Evolutionary conservation across 495 filamentous ascomycete species (phyloP).

Genomic region (Penicillium paxilli): DNA sequence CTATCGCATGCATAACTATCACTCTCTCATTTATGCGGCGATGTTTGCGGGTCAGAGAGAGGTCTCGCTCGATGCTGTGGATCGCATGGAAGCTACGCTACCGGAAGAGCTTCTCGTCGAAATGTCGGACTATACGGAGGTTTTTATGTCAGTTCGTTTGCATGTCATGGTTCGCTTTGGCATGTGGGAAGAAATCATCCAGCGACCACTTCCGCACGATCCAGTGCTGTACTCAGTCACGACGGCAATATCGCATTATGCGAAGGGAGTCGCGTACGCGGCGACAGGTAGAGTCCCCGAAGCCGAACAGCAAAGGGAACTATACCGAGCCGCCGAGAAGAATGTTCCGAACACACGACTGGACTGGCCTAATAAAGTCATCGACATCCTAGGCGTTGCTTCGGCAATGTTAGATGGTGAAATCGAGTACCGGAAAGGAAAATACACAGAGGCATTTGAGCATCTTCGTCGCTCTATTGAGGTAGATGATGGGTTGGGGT

Average conservation of each 20-base stretch:
- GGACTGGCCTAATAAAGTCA: conserved; percentile 63
- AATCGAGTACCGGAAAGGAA: conserved; percentile 59
- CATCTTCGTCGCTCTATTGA: conserved; percentile 52
- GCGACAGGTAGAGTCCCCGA: conserved; percentile 44
- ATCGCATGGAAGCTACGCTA: conserved; percentile 51
- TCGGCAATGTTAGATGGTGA: conserved; percentile 67
- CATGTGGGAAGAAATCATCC: conserved; percentile 57
- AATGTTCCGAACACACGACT: conserved; percentile 42
- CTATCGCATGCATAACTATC: conserved; percentile 63
- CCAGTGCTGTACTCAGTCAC: conserved; percentile 56
- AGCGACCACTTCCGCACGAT: conserved; percentile 49
- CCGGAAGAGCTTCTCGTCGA: conserved; percentile 55
- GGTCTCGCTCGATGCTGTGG: conserved; percentile 51
- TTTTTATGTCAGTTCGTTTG: conserved; percentile 57
- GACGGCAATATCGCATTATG: conserved; percentile 60
- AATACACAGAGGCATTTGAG: conserved; percentile 53
- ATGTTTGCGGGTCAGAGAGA: conserved; percentile 63
- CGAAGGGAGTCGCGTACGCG: conserved; percentile 61
- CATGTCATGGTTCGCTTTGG: conserved; percentile 67
- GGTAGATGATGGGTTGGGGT: conserved; percentile 56
- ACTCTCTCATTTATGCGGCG: conserved; percentile 65
- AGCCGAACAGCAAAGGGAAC: conserved; percentile 41
- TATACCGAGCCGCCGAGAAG: conserved; percentile 46
- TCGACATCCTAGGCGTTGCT: conserved; percentile 56
- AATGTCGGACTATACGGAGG: conserved; percentile 67